Evolutionary conservation across 768 basidiomycete genomes (phyloP).

Genomic region (Xerocomellus chrysenteron): DNA sequence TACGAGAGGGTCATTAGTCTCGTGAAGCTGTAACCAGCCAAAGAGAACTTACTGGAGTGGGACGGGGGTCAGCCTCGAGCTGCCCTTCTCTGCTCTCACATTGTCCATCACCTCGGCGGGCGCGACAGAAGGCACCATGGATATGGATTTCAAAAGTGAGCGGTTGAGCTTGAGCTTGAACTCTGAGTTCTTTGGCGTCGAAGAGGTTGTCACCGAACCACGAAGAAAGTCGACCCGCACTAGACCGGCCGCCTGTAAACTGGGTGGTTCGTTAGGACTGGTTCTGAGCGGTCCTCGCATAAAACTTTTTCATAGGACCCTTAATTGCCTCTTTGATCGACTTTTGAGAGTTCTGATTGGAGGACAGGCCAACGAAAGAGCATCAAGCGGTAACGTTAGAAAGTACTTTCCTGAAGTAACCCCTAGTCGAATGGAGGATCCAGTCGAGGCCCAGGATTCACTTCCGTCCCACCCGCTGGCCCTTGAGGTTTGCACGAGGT

Average conservation of each 20-base stretch:
- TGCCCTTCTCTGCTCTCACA: neutral
- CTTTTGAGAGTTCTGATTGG: too few species aligned
- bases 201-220: neutral
- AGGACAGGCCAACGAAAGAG: too few species aligned
- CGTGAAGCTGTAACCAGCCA: neutral
- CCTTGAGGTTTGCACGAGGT: neutral
- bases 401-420: too few species aligned
- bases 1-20: neutral
- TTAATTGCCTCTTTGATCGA: too few species aligned
- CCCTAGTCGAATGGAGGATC: too few species aligned
- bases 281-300: too few species aligned
- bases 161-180: too few species aligned
- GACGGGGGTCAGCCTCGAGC: neutral
- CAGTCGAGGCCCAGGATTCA: neutral
- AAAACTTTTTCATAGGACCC: too few species aligned
- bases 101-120: neutral
- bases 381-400: too few species aligned
- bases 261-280: too few species aligned
- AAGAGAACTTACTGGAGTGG: constrained; percentile 1
- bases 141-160: neutral
- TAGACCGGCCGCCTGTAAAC: too few species aligned
- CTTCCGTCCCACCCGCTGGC: neutral
- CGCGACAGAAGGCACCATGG: neutral
- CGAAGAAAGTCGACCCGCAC: too few species aligned
- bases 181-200: neutral